A percentile compares a stretch with the other conserved stretches of the same genome.
phyloP scores from a whole-genome alignment of 179 eudicot genomes.

The Monotropa hypopitys region DNA sequence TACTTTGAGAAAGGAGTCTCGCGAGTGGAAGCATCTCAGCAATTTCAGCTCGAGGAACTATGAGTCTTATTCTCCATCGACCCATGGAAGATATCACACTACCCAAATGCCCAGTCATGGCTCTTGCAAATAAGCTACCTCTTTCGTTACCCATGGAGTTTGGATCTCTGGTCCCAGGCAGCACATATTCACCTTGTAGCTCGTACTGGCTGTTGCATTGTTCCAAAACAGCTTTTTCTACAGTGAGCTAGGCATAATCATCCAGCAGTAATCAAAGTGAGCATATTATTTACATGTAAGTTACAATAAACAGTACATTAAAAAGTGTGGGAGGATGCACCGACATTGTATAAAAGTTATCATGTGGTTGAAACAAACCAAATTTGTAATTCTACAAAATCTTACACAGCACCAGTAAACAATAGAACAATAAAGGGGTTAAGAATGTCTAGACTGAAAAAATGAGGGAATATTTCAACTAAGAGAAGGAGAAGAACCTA shows the following conservation, averaged over 20 bases:
- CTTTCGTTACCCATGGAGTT: constrained; percentile 50
- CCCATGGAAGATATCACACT: constrained; percentile 95
- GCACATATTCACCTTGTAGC: constrained; percentile 95
- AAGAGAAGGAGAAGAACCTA: background rate
- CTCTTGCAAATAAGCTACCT: constrained; percentile 65
- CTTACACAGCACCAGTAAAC: background rate
- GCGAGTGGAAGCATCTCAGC: constrained; percentile 99
- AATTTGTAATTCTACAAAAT: background rate
- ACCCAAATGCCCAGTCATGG: constrained; percentile 85
- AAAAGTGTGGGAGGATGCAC: background rate
- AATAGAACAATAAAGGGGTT: background rate
- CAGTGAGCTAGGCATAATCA: constrained; percentile 53
- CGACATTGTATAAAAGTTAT: background rate
- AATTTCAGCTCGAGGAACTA: constrained; percentile 97
- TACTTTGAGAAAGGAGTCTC: constrained; percentile 88
- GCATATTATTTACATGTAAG: background rate
- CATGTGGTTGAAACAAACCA: background rate
- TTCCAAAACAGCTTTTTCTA: constrained; percentile 88
- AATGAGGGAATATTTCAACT: background rate
- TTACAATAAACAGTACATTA: background rate
- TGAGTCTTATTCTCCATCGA: constrained; percentile 96
- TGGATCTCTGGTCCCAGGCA: constrained; percentile 88
- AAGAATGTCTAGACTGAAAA: background rate
- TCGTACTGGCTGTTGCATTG: constrained; percentile 91
- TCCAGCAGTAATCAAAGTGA: background rate